phyloP scores from a whole-genome alignment of 2,329 filamentous ascomycete species.

The Claviceps humidiphila region DNA sequence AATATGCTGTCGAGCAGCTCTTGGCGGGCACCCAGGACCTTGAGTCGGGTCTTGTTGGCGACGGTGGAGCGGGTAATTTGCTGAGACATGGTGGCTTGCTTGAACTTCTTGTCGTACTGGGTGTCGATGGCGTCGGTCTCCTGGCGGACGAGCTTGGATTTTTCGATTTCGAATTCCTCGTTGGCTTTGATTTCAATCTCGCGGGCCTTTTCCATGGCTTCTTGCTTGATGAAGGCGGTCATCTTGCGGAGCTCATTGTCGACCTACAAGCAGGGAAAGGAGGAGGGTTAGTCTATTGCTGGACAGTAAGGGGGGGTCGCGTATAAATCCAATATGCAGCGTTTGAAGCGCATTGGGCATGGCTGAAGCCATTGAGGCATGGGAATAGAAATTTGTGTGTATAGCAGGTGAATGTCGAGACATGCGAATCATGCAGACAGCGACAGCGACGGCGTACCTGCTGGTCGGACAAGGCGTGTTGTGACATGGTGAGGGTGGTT shows the following conservation, averaged over 20 bases:
- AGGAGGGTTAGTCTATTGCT: background rate
- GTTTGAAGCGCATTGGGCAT: background rate
- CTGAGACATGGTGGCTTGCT: constrained; percentile 95
- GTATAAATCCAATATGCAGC: too few relatives aligned
- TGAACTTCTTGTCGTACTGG: constrained; percentile 97
- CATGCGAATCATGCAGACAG: constrained; percentile 7
- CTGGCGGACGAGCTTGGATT: constrained; percentile 93
- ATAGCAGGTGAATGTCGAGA: constrained; percentile 5
- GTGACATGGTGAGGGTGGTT: constrained; percentile 60
- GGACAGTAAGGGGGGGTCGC: background rate
- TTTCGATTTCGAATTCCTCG: constrained; percentile 98
- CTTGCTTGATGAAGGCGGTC: constrained; percentile 99
- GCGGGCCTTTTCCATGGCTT: constrained; percentile 90
- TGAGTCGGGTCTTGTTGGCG: constrained; percentile 88
- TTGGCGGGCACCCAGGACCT: constrained; percentile 76
- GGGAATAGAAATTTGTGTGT: constrained; percentile 6
- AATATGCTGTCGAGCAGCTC: constrained; percentile 86
- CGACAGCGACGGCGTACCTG: constrained; percentile 47
- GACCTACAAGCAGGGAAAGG: constrained; percentile 45
- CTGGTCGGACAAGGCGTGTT: constrained; percentile 95
- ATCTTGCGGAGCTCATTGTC: constrained; percentile 98
- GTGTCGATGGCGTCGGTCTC: constrained; percentile 88
- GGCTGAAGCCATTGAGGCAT: background rate
- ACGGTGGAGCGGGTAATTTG: constrained; percentile 96
- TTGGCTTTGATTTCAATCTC: constrained; percentile 98